These are phyloP conservation scores for Populus hybrid DNA, from an alignment of 441 rosid genomes.

Conservation along the genomic window DNA sequence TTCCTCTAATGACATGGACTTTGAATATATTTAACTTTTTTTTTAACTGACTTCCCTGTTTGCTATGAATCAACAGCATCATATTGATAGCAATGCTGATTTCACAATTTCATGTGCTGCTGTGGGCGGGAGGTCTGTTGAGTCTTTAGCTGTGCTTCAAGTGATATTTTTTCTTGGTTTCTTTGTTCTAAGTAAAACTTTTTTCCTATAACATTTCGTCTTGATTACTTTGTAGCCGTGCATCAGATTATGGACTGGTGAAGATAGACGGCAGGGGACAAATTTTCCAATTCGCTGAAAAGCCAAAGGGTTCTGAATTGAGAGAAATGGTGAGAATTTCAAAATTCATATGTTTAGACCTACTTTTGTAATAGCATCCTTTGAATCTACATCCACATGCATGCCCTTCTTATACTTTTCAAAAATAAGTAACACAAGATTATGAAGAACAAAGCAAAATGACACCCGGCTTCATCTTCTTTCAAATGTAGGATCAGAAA, in stretches of 20 bases:
- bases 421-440: not conserved
- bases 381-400: not conserved
- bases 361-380: not conserved
- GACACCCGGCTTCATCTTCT: not conserved
- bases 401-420: not conserved
- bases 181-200: not conserved
- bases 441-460: not conserved
- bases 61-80: constrained; percentile 56
- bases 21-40: not conserved
- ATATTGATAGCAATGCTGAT: constrained; percentile 71
- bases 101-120: constrained; percentile 81
- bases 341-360: not conserved
- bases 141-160: constrained; percentile 4
- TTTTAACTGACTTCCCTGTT: constrained; percentile 14
- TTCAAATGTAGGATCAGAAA: not conserved
- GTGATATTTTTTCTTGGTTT: constrained; percentile 7
- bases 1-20: not conserved
- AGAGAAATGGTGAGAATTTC: constrained; percentile 65
- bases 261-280: constrained; percentile 66
- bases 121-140: constrained; percentile 60
- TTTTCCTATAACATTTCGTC: constrained; percentile 4
- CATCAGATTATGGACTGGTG: constrained; percentile 89
- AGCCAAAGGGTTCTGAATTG: constrained; percentile 72
- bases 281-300: constrained; percentile 71
- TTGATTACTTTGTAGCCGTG: constrained; percentile 58